These are phyloP conservation scores for Rubia tinctorum DNA, from an alignment of 305 asterid species.

Conservation along the genomic window DNA sequence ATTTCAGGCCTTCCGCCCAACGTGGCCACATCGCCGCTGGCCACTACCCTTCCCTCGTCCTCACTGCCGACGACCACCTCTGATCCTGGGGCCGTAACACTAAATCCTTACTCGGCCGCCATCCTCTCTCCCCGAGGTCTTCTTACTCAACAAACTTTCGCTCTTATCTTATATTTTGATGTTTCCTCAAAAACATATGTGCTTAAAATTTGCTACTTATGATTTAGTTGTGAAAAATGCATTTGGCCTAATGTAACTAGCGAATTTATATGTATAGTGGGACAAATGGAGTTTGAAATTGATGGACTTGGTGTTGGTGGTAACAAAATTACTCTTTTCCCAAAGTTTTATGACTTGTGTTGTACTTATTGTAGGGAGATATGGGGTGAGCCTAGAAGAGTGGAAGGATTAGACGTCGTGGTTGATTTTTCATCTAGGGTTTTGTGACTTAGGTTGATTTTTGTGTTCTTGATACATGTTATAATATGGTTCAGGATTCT, in stretches of 20 bases:
- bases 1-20: conserved; percentile 62
- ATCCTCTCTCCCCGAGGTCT: conserved; percentile 57
- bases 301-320: not conserved
- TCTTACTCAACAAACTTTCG: not conserved
- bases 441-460: not conserved
- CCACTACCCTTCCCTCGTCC: conserved; percentile 90
- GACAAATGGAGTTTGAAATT: too few relatives aligned
- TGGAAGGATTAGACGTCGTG: conserved; percentile 37
- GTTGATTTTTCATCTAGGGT: not conserved
- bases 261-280: too few relatives aligned
- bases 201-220: not conserved
- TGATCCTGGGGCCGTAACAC: conserved; percentile 96
- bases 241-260: too few relatives aligned
- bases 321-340: not conserved
- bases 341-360: not conserved
- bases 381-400: conserved; percentile 69
- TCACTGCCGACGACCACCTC: conserved; percentile 68
- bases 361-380: conserved; percentile 45
- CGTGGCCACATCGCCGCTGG: conserved; percentile 74
- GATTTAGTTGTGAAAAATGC: too few relatives aligned
- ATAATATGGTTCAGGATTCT: not conserved
- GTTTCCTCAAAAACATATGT: too few relatives aligned
- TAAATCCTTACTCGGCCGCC: conserved; percentile 79
- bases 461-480: not conserved
- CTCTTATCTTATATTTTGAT: not conserved